Conservation (phyloP, 2,329 filamentous ascomycete genomes). For the Venturia carpophila region DNA sequence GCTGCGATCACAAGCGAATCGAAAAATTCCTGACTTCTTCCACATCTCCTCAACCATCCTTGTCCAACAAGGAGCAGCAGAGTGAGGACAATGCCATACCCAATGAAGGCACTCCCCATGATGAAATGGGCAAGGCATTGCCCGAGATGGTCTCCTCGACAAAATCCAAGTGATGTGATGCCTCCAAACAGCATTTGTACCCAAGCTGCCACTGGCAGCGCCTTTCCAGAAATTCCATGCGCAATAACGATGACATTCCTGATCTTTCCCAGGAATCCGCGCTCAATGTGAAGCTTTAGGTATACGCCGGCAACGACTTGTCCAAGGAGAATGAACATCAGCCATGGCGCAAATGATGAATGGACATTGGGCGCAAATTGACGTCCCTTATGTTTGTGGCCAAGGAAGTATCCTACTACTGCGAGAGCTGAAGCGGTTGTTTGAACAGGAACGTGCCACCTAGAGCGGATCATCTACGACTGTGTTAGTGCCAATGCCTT, state of each 20-base stretch:
- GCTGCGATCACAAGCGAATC: constrained; percentile 83
- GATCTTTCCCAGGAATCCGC: constrained; percentile 71
- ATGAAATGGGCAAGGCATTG: constrained; percentile 97
- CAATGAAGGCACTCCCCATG: constrained; percentile 96
- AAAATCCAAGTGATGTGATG: constrained; percentile 87
- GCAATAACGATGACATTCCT: constrained; percentile 61
- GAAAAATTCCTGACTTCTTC: constrained; percentile 92
- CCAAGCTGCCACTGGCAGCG: constrained; percentile 81
- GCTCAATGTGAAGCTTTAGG: constrained; percentile 80
- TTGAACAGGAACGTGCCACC: constrained; percentile 92
- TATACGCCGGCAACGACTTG: constrained; percentile 81
- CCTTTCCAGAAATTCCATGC: constrained; percentile 78
- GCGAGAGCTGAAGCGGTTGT: constrained; percentile 65
- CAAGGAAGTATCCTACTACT: constrained; percentile 79
- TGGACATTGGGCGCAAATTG: constrained; percentile 80
- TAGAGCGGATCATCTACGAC: constrained; percentile 69
- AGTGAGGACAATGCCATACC: constrained; percentile 79
- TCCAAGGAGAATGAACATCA: constrained; percentile 70
- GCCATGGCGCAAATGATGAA: constrained; percentile 65
- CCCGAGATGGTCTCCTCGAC: constrained; percentile 79
- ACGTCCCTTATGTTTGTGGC: constrained; percentile 82
- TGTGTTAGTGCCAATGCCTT: constrained; percentile 19
- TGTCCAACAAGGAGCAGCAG: constrained; percentile 85
- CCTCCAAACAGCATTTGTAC: constrained; percentile 93
- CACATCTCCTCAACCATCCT: constrained; percentile 71